Evolutionary conservation across 352 stramenopile genomes (phyloP).

Genomic region (Phytopythium vexans): DNA sequence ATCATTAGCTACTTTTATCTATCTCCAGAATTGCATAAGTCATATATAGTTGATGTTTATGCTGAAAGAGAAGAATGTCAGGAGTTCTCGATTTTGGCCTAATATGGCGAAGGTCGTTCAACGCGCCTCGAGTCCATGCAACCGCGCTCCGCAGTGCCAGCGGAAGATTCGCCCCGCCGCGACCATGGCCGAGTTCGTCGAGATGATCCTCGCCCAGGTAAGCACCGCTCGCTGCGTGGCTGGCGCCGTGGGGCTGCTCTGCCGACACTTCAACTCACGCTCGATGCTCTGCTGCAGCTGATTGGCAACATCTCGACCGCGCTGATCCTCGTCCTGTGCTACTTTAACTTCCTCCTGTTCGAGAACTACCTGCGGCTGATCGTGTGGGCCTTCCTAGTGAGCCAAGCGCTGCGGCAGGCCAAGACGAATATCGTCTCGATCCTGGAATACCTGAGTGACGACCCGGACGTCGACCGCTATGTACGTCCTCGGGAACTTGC

Average conservation of each 20-base stretch:
- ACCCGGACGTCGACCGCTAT: conserved; percentile 66
- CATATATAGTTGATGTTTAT: conserved; percentile 8
- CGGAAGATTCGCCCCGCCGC: background rate
- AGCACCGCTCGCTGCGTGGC: conserved; percentile 2
- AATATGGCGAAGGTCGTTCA: background rate
- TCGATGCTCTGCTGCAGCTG: conserved; percentile 30
- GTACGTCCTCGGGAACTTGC: conserved; percentile 21
- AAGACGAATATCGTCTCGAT: conserved; percentile 85
- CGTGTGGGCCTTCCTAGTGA: conserved; percentile 86
- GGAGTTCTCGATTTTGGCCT: no score
- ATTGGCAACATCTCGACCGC: conserved; percentile 87
- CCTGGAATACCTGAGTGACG: conserved; percentile 82
- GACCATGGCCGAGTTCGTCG: conserved; percentile 75
- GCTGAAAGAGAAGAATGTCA: no score
- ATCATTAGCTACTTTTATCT: no score
- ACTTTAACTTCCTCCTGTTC: conserved; percentile 90
- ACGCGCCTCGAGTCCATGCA: background rate
- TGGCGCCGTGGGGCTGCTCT: background rate
- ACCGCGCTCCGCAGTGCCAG: background rate
- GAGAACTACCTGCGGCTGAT: conserved; percentile 88
- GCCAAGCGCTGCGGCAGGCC: conserved; percentile 77
- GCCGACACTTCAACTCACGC: background rate
- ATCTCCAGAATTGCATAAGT: no score
- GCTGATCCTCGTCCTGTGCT: conserved; percentile 82
- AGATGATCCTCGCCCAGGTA: conserved; percentile 83